Percentiles rank a stretch among this genome's conserved stretches.
Evolutionary conservation across 441 rosid genomes (phyloP).

Genomic region (Lepidium campestre): DNA sequence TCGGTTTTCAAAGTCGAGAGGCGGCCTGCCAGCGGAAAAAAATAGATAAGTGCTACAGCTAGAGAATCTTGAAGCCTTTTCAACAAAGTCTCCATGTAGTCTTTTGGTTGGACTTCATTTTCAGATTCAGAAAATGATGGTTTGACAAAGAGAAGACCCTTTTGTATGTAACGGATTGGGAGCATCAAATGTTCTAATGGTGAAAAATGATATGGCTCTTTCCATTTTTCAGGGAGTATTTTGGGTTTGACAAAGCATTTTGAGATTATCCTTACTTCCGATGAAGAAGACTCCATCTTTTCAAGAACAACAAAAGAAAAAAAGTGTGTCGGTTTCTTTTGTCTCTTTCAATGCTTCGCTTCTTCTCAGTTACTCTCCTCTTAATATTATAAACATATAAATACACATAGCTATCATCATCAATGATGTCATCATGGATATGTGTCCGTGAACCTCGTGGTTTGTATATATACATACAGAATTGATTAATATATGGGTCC

Average conservation of each 20-base stretch:
- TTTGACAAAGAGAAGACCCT: slow-evolving; percentile 61
- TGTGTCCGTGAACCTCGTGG: too few relatives aligned
- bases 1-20: slow-evolving; percentile 32
- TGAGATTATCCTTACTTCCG: slow-evolving; percentile 32
- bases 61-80: slow-evolving; percentile 48
- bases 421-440: not conserved
- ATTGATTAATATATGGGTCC: too few relatives aligned
- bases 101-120: not conserved
- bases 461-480: too few relatives aligned
- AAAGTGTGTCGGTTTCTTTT: not conserved
- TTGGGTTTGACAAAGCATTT: slow-evolving; percentile 50
- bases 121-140: slow-evolving; percentile 22
- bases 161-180: slow-evolving; percentile 54
- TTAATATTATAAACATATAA: not conserved
- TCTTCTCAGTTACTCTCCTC: not conserved
- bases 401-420: not conserved
- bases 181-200: slow-evolving; percentile 46
- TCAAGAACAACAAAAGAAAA: not conserved
- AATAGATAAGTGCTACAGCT: slow-evolving; percentile 51
- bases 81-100: slow-evolving; percentile 31
- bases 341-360: not conserved
- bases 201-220: slow-evolving; percentile 38
- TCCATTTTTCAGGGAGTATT: slow-evolving; percentile 17
- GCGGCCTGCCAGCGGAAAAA: slow-evolving; percentile 67
- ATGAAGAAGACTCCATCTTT: slow-evolving; percentile 4